A percentile compares a stretch with the other conserved stretches of the same genome.
Evolutionary conservation across 169 alveolate species (phyloP).

Genomic region (Besnoitia besnoiti): DNA sequence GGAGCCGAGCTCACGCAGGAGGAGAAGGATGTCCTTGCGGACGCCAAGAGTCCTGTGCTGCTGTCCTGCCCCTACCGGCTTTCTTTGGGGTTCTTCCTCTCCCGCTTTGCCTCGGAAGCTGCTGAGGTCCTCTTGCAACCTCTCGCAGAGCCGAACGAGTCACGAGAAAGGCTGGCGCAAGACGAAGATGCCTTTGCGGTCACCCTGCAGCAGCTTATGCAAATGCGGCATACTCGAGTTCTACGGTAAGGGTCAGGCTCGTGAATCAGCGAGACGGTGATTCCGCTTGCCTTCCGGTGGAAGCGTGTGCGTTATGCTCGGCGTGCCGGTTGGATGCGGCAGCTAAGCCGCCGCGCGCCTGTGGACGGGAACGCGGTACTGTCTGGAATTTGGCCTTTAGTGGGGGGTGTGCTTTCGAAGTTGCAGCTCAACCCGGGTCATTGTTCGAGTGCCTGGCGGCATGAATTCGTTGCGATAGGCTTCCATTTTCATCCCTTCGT

Average conservation of each 20-base stretch:
- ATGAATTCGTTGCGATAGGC: too few species aligned
- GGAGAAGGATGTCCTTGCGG: neutral
- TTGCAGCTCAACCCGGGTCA: too few species aligned
- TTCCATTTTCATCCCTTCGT: too few species aligned
- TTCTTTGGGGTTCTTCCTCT: neutral
- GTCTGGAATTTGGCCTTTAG: too few species aligned
- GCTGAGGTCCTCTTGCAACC: neutral
- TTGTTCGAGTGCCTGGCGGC: too few species aligned
- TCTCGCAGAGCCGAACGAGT: neutral
- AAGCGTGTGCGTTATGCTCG: too few species aligned
- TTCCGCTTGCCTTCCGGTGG: too few species aligned
- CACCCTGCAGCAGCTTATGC: conserved; percentile 25
- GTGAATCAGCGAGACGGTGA: neutral
- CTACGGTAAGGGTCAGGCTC: neutral
- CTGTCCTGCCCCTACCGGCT: conserved; percentile 29
- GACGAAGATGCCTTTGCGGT: neutral
- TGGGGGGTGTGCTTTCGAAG: too few species aligned
- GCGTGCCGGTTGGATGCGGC: too few species aligned
- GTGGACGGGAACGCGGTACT: too few species aligned
- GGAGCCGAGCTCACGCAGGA: neutral
- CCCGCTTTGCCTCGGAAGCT: neutral
- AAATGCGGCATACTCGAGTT: neutral
- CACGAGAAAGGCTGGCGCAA: too few species aligned
- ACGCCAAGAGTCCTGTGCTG: neutral
- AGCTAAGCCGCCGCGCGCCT: too few species aligned